Conservation (phyloP, 208 protist genomes). For the Balamuthia mandrillaris region DNA sequence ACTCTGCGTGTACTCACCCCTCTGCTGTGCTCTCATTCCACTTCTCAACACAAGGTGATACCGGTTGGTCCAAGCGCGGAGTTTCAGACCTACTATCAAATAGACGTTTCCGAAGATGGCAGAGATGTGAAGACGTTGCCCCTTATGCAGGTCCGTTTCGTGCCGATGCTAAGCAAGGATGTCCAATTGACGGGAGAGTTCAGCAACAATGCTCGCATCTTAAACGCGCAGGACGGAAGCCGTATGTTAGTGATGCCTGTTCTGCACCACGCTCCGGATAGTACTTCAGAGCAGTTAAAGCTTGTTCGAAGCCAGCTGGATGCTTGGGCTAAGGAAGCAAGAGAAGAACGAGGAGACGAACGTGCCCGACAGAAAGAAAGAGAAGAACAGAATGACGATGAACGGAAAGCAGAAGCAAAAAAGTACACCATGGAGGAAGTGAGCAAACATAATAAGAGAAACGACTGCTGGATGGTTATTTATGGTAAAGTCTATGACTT, state of each 20-base stretch:
- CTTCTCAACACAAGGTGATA: too few species aligned
- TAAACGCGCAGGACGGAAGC: not conserved
- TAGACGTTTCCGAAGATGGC: not conserved
- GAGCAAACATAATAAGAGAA: not conserved
- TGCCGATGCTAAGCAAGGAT: not conserved
- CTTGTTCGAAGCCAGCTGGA: too few species aligned
- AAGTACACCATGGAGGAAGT: constrained; percentile 27
- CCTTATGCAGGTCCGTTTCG: constrained; percentile 22
- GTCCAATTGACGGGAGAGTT: constrained; percentile 16
- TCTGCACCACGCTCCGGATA: constrained; percentile 26
- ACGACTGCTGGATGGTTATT: constrained; percentile 39
- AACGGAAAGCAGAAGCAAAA: not conserved
- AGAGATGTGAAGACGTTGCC: not conserved
- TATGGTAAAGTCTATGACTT: constrained; percentile 31
- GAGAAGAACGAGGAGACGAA: too few species aligned
- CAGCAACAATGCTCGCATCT: not conserved
- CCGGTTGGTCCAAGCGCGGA: not conserved
- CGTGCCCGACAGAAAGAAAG: too few species aligned
- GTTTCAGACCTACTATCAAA: not conserved
- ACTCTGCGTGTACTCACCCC: not conserved
- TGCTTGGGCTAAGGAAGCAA: too few species aligned
- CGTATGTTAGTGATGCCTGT: not conserved
- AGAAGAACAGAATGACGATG: too few species aligned
- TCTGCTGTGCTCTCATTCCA: too few species aligned
- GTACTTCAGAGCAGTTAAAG: not conserved